Evolutionary conservation across 495 filamentous ascomycete species (phyloP).

Genomic region (Staphylotrichum tortipilum): DNA sequence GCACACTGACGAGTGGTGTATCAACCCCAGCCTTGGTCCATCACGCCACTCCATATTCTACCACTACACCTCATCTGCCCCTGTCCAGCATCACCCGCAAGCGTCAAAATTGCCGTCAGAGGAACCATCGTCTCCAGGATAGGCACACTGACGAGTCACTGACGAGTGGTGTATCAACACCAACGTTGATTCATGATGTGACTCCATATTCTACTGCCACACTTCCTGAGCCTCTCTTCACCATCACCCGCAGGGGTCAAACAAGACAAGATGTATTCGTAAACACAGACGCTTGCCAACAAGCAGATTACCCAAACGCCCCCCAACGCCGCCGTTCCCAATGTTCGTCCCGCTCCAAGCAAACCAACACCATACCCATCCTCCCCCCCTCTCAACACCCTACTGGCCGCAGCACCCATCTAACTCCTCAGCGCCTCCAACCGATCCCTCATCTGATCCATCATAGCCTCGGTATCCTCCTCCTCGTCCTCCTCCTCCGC

Average conservation of each 20-base stretch:
- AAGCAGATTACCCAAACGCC: neutral
- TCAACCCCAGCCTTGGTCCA: too few relatives aligned
- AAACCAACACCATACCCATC: neutral
- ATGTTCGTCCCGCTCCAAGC: neutral
- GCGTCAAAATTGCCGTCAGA: too few relatives aligned
- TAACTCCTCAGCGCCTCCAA: constrained; percentile 88
- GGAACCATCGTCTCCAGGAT: too few relatives aligned
- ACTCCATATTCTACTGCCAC: too few relatives aligned
- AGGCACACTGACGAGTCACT: too few relatives aligned
- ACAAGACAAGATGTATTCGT: neutral
- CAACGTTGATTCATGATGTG: neutral
- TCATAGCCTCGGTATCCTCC: constrained; percentile 74
- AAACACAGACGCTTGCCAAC: neutral
- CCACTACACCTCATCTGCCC: neutral
- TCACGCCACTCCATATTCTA: neutral
- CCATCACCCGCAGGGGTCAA: too few relatives aligned
- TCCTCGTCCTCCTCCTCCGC: constrained; percentile 69
- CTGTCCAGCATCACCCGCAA: too few relatives aligned
- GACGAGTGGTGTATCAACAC: too few relatives aligned
- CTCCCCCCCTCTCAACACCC: neutral
- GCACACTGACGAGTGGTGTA: too few relatives aligned
- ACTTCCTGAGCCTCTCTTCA: too few relatives aligned
- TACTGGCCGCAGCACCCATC: too few relatives aligned
- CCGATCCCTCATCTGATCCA: constrained; percentile 87
- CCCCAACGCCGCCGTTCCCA: constrained; percentile 5